Evolutionary conservation across 2,329 filamentous ascomycete species (phyloP).

Genomic region (Penicillium sclerotigenum): DNA sequence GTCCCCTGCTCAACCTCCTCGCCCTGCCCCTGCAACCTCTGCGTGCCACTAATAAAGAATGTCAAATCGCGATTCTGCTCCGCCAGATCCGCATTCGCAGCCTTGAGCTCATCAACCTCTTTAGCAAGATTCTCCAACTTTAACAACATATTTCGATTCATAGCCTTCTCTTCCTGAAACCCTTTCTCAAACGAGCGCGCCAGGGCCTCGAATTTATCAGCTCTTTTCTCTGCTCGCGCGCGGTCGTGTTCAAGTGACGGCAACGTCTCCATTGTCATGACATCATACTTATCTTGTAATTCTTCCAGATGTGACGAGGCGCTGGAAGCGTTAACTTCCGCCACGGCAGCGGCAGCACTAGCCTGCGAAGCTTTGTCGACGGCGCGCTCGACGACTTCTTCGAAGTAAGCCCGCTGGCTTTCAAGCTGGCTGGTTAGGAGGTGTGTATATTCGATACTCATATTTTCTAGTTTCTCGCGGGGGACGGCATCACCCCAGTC

Average conservation of each 20-base stretch:
- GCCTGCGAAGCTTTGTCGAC: constrained; percentile 84
- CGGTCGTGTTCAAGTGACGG: constrained; percentile 70
- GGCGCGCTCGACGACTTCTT: constrained; percentile 83
- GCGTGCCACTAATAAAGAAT: constrained; percentile 81
- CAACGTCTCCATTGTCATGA: constrained; percentile 57
- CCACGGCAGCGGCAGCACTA: constrained; percentile 49
- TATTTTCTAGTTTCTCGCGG: constrained; percentile 66
- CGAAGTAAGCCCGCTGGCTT: constrained; percentile 88
- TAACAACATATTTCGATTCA: constrained; percentile 76
- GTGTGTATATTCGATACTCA: constrained; percentile 91
- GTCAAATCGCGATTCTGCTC: constrained; percentile 84
- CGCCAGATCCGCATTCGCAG: constrained; percentile 67
- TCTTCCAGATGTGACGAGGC: constrained; percentile 54
- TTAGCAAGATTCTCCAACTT: constrained; percentile 66
- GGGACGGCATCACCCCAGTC: constrained; percentile 48
- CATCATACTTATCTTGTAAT: constrained; percentile 56
- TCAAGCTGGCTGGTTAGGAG: constrained; percentile 90
- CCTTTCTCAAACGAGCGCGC: constrained; percentile 72
- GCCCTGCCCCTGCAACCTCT: constrained; percentile 69
- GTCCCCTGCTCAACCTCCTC: constrained; percentile 75
- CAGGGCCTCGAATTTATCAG: constrained; percentile 69
- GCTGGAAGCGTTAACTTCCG: constrained; percentile 63
- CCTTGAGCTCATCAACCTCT: constrained; percentile 56
- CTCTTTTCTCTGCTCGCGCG: constrained; percentile 64
- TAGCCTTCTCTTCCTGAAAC: constrained; percentile 80